Percentiles rank a stretch among this genome's conserved stretches.
Evolutionary conservation across 495 filamentous ascomycete species (phyloP).

Genomic region (Darksidea phi): DNA sequence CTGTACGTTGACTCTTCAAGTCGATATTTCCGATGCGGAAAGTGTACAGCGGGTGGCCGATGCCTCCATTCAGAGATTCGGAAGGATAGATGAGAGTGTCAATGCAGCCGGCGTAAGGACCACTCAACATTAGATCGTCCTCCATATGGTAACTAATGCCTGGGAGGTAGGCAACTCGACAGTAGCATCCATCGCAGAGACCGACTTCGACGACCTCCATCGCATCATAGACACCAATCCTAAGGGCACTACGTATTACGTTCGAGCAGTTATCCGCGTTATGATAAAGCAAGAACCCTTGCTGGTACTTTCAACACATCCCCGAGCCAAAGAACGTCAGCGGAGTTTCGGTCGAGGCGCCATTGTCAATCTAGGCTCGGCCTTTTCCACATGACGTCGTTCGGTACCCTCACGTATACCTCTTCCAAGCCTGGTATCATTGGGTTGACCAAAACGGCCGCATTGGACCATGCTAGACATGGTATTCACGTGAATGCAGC

Average conservation of each 20-base stretch:
- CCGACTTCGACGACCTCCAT: not conserved
- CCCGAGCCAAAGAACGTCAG: not conserved
- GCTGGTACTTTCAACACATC: not conserved
- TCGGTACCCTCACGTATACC: not conserved
- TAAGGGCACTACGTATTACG: not conserved
- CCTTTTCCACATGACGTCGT: not conserved
- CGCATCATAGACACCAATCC: constrained; percentile 1
- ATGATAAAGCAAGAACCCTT: not conserved
- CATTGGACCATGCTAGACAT: not conserved
- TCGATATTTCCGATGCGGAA: not conserved
- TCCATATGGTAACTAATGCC: too few species aligned
- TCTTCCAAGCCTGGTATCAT: constrained; percentile 22
- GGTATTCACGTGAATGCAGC: not conserved
- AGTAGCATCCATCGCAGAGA: not conserved
- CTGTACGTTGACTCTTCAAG: not conserved
- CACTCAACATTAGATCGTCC: not conserved
- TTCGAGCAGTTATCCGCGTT: not conserved
- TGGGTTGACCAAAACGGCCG: constrained; percentile 19
- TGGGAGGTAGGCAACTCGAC: not conserved
- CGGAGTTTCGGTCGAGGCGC: not conserved
- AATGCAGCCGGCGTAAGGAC: constrained; percentile 3
- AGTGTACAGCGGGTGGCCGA: constrained; percentile 4
- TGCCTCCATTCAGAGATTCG: not conserved
- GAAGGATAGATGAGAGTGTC: constrained; percentile 2
- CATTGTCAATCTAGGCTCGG: not conserved